Conservation (phyloP, 2,329 filamentous ascomycete genomes). For the Fusarium brevicatenulatum region DNA sequence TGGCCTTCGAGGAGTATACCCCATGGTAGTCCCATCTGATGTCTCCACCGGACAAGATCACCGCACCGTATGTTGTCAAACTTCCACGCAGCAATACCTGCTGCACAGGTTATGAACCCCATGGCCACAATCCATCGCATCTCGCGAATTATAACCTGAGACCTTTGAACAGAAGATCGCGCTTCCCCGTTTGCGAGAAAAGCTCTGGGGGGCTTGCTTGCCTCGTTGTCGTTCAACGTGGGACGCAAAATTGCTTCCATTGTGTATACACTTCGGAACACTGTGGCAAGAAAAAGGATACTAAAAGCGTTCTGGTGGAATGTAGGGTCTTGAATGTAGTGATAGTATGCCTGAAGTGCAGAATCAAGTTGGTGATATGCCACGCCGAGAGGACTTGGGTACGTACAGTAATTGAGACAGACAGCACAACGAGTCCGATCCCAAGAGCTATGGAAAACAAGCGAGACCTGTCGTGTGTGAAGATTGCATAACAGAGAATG, state of each 20-base stretch:
- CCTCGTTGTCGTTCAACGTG: rapidly evolving
- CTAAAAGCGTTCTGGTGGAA: neutral
- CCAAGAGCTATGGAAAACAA: neutral
- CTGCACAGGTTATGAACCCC: neutral
- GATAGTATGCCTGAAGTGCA: neutral
- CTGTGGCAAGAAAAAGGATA: neutral
- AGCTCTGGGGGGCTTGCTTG: rapidly evolving
- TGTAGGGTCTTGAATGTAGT: neutral
- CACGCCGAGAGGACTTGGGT: rapidly evolving
- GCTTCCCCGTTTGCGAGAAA: rapidly evolving
- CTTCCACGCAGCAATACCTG: neutral
- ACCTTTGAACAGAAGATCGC: rapidly evolving
- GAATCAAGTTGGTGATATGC: rapidly evolving
- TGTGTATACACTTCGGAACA: rapidly evolving
- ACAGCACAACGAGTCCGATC: neutral
- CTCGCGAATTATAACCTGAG: rapidly evolving
- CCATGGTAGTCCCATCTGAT: neutral
- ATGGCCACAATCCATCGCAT: neutral
- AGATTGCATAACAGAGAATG: neutral
- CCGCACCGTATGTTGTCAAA: rapidly evolving
- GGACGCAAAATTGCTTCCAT: neutral
- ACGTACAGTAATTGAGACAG: neutral
- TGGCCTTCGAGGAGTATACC: neutral
- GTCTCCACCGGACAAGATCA: neutral
- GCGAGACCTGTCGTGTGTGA: neutral